Percentiles rank a stretch among this genome's conserved stretches.
These are phyloP conservation scores for Scheffersomyces illinoinensis DNA, from an alignment of 1,139 yeast species.

Conservation along the genomic window DNA sequence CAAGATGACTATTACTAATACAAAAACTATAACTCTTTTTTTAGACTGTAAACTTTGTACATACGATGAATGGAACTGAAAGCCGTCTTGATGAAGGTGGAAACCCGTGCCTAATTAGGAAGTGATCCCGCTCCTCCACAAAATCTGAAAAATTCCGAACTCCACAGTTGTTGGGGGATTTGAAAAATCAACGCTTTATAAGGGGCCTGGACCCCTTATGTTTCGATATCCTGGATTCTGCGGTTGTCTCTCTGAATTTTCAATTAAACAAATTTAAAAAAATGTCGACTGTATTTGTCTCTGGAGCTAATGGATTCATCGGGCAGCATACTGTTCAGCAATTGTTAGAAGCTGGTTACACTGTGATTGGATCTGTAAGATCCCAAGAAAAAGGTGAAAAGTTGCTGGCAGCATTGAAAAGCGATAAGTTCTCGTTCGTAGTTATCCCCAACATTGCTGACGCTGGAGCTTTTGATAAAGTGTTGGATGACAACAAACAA, in stretches of 20 bases:
- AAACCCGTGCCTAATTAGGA: background rate
- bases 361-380: constrained; percentile 40
- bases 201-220: background rate
- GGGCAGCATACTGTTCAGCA: constrained; percentile 31
- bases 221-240: background rate
- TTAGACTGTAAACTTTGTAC: background rate
- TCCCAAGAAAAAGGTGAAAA: constrained; percentile 30
- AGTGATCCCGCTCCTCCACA: background rate
- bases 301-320: constrained; percentile 43
- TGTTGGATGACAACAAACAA: constrained; percentile 28
- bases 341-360: constrained; percentile 27
- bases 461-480: constrained; percentile 30
- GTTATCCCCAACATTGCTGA: constrained; percentile 27
- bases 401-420: constrained; percentile 18
- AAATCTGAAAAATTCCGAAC: background rate
- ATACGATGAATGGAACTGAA: background rate
- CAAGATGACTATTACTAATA: background rate
- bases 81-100: background rate
- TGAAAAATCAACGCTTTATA: background rate
- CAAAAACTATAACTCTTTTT: background rate
- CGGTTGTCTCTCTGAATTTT: background rate
- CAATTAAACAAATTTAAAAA: too few relatives aligned
- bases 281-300: constrained; percentile 25
- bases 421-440: constrained; percentile 24
- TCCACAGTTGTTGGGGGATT: too few relatives aligned